phyloP scores from a whole-genome alignment of 2,329 filamentous ascomycete species.

The Xylariaceae sp. region DNA sequence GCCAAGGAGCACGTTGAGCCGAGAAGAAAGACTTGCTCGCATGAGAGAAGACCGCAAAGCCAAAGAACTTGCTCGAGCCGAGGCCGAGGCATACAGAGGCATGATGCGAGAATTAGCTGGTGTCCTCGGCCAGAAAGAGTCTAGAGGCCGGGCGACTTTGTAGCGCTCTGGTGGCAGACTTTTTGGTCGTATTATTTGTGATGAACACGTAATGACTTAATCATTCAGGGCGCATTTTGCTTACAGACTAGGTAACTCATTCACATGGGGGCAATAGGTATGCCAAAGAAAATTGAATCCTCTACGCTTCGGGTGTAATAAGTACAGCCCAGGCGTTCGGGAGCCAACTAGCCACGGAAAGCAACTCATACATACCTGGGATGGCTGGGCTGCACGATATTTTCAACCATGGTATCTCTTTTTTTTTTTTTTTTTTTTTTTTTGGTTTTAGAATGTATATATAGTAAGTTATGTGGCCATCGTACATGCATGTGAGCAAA shows the following conservation, averaged over 20 bases:
- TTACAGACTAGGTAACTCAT: constrained; percentile 10
- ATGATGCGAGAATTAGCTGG: constrained; percentile 93
- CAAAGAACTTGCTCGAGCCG: constrained; percentile 65
- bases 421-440: background rate
- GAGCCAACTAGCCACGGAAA: constrained; percentile 1
- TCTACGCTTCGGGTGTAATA: background rate
- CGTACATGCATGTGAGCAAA: background rate
- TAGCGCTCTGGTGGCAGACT: constrained; percentile 9
- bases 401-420: constrained; percentile 9
- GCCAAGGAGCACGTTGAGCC: constrained; percentile 64
- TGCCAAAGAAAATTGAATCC: too few relatives aligned
- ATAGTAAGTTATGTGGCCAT: constrained; percentile 3
- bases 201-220: constrained; percentile 17
- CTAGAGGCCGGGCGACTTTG: constrained; percentile 25
- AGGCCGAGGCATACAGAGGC: constrained; percentile 72
- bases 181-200: constrained; percentile 8
- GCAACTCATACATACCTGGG: constrained; percentile 1
- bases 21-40: constrained; percentile 81
- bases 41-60: constrained; percentile 81
- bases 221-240: constrained; percentile 12
- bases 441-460: constrained; percentile 21
- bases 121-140: constrained; percentile 60
- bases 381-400: constrained; percentile 21
- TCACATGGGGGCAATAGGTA: background rate
- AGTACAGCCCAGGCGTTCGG: constrained; percentile 5